Evolutionary conservation across 805 yeast genomes (phyloP).

Genomic region (Sugiyamaella mastotermitis): DNA sequence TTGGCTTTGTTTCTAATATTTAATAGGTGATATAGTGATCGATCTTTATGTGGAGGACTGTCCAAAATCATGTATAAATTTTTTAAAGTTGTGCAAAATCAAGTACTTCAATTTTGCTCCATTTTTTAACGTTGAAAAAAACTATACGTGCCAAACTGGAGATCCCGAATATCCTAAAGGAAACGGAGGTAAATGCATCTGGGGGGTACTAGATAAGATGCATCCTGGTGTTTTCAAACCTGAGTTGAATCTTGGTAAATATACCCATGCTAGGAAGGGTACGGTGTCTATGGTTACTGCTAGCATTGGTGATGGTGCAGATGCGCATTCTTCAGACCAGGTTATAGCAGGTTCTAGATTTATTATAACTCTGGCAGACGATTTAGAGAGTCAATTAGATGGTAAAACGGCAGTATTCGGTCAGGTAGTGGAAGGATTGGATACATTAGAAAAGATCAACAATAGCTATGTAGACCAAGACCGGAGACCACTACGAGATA

Average conservation of each 20-base stretch:
- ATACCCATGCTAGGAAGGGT: slow-evolving; percentile 30
- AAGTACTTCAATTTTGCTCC: slow-evolving; percentile 49
- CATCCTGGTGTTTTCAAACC: slow-evolving; percentile 21
- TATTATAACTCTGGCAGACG: slow-evolving; percentile 33
- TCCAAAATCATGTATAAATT: slow-evolving; percentile 39
- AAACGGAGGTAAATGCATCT: slow-evolving; percentile 28
- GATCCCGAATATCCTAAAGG: slow-evolving; percentile 41
- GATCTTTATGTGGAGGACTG: slow-evolving; percentile 37
- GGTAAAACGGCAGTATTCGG: slow-evolving; percentile 39
- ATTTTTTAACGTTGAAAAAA: slow-evolving; percentile 39
- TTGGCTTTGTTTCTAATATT: neutral
- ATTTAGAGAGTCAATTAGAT: slow-evolving; percentile 24
- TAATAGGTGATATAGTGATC: slow-evolving; percentile 45
- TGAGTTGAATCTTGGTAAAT: slow-evolving; percentile 23
- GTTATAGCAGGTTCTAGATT: slow-evolving; percentile 33
- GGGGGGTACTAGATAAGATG: no score
- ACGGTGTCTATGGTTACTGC: slow-evolving; percentile 30
- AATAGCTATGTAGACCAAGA: slow-evolving; percentile 33
- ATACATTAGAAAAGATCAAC: slow-evolving; percentile 41
- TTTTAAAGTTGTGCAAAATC: slow-evolving; percentile 47
- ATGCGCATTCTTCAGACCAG: slow-evolving; percentile 8
- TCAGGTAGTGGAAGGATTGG: slow-evolving; percentile 43
- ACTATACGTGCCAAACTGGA: slow-evolving; percentile 40
- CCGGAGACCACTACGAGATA: slow-evolving; percentile 41
- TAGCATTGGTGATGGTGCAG: slow-evolving; percentile 2